These are phyloP conservation scores for Vitis hybrid DNA, from an alignment of 177 flowering plant species.

Conservation along the genomic window DNA sequence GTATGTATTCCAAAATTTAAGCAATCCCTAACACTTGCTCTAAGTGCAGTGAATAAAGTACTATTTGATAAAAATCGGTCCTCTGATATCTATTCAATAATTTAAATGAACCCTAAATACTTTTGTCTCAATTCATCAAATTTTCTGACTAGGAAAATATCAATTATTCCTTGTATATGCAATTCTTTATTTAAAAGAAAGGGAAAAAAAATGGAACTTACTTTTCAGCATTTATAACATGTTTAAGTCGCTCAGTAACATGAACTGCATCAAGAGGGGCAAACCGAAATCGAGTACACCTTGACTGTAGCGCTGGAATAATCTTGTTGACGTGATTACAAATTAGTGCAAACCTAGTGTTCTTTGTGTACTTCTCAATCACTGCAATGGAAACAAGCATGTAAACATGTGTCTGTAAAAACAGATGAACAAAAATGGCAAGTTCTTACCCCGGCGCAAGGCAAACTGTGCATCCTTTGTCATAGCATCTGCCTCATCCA, in stretches of 20 bases:
- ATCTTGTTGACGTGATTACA: conserved; percentile 98
- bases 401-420: not conserved
- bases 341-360: conserved; percentile 88
- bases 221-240: conserved; percentile 84
- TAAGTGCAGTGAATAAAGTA: too few relatives aligned
- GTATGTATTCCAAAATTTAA: too few relatives aligned
- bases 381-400: not conserved
- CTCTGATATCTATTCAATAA: too few relatives aligned
- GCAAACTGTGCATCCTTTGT: conserved; percentile 99
- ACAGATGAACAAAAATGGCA: not conserved
- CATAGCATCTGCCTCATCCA: conserved; percentile 99
- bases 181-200: not conserved
- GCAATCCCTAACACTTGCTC: too few relatives aligned
- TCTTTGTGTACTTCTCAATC: conserved; percentile 92
- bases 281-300: conserved; percentile 97
- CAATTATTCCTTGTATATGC: too few relatives aligned
- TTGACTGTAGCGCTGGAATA: conserved; percentile 96
- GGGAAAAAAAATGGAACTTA: conserved; percentile 18
- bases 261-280: conserved; percentile 86
- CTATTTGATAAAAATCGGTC: too few relatives aligned
- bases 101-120: too few relatives aligned
- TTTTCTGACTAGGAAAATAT: too few relatives aligned
- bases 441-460: conserved; percentile 74
- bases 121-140: too few relatives aligned
- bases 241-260: conserved; percentile 79